Conservation (phyloP, 441 rosid species). For the Melastoma candidum region DNA sequence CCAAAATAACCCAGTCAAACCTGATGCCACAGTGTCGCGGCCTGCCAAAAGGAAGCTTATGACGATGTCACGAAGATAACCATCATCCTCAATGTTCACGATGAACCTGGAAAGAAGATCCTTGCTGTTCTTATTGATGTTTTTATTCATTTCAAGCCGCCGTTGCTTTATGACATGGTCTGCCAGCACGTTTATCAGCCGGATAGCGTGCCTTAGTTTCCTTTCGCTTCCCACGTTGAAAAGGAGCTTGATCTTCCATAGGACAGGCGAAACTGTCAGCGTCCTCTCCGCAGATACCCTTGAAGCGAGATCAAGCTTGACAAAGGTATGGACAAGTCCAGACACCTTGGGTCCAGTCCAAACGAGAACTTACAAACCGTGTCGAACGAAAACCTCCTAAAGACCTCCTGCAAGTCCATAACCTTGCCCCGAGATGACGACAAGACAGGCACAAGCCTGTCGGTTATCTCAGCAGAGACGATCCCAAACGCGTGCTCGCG, state of each 20-base stretch:
- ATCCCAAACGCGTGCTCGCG: constrained; percentile 40
- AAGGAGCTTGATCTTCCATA: constrained; percentile 53
- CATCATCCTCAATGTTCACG: constrained; percentile 34
- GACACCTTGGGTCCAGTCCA: constrained; percentile 51
- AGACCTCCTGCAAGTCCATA: constrained; percentile 49
- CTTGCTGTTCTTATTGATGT: neutral
- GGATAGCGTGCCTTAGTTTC: constrained; percentile 33
- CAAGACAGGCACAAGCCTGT: constrained; percentile 33
- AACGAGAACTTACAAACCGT: constrained; percentile 38
- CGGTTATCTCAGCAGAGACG: constrained; percentile 26
- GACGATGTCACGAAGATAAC: constrained; percentile 42
- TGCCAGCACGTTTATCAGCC: neutral
- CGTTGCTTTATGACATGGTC: no score
- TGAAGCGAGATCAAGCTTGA: constrained; percentile 40
- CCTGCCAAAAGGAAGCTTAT: constrained; percentile 55
- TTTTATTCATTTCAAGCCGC: no score
- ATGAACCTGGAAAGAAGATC: constrained; percentile 42
- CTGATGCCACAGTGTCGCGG: constrained; percentile 55
- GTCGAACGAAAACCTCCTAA: constrained; percentile 47
- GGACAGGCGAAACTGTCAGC: constrained; percentile 31
- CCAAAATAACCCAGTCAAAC: constrained; percentile 47
- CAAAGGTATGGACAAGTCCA: constrained; percentile 29
- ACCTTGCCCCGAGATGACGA: constrained; percentile 6
- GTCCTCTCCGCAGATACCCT: constrained; percentile 54
- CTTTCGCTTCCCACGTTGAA: constrained; percentile 39